Evolutionary conservation across 2,329 filamentous ascomycete species (phyloP).

Genomic region (Neonectria coccinea): DNA sequence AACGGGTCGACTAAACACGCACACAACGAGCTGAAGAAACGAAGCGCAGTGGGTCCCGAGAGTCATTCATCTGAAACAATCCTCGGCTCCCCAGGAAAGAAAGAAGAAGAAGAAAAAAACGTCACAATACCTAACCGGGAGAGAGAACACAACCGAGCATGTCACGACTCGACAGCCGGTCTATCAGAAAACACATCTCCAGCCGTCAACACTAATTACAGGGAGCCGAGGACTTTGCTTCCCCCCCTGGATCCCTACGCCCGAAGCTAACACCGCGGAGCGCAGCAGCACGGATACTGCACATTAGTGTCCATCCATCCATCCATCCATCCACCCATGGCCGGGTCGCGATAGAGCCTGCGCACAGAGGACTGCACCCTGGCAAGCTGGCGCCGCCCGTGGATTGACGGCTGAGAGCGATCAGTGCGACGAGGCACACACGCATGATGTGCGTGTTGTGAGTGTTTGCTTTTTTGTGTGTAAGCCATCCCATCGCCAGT

Average conservation of each 20-base stretch:
- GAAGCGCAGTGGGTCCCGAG: constrained; percentile 5
- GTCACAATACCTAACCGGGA: no score
- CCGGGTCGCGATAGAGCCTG: neutral
- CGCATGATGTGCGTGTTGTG: no score
- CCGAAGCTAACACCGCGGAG: neutral
- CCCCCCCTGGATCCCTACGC: constrained; percentile 12
- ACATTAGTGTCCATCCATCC: no score
- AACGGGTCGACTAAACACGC: neutral
- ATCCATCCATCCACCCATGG: no score
- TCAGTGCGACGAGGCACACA: neutral
- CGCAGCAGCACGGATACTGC: neutral
- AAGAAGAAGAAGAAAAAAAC: neutral
- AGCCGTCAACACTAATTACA: neutral
- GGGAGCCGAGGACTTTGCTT: neutral
- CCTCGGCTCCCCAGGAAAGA: neutral
- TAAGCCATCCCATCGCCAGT: neutral
- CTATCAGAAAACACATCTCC: neutral
- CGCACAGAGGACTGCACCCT: neutral
- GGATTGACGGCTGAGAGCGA: neutral
- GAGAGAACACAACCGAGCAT: neutral
- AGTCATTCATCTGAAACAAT: constrained; percentile 30
- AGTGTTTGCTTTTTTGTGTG: no score
- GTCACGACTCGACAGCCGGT: neutral
- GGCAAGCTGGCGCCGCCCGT: neutral
- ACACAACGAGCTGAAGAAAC: constrained; percentile 19